These are phyloP conservation scores for Gastrolobium villosum DNA, from an alignment of 306 rosid species.

Conservation along the genomic window DNA sequence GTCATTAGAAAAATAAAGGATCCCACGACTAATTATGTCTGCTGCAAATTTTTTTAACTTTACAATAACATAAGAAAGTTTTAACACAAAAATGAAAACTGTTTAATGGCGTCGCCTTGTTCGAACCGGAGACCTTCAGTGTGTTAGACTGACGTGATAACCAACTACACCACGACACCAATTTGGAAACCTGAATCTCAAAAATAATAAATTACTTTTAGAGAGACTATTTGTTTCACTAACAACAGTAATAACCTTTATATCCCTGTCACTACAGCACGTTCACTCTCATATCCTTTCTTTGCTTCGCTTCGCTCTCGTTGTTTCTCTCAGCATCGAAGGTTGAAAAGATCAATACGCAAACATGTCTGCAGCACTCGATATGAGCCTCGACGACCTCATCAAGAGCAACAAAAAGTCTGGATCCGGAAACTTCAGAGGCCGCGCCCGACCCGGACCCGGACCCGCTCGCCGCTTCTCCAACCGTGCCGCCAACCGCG, in stretches of 20 bases:
- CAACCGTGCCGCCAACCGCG: slow-evolving; percentile 72
- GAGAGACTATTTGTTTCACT: too few species aligned
- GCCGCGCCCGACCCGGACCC: slow-evolving; percentile 71
- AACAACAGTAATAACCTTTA: neutral
- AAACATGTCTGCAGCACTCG: slow-evolving; percentile 75
- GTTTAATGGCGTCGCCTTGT: slow-evolving; percentile 55
- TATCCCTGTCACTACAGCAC: neutral
- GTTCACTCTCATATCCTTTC: slow-evolving; percentile 14
- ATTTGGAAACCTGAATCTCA: too few species aligned
- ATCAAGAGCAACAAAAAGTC: slow-evolving; percentile 87
- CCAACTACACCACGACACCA: slow-evolving; percentile 79
- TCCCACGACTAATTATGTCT: too few species aligned
- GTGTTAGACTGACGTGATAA: slow-evolving; percentile 99
- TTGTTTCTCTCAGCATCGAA: neutral
- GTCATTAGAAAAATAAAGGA: too few species aligned
- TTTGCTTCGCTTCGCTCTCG: neutral
- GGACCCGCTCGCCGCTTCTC: slow-evolving; percentile 89
- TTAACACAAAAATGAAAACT: too few species aligned
- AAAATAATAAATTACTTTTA: too few species aligned
- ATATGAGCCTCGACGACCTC: slow-evolving; percentile 90
- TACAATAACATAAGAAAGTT: too few species aligned
- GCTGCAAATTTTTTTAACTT: too few species aligned
- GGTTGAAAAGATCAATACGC: neutral
- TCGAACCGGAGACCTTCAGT: slow-evolving; percentile 88
- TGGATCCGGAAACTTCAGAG: slow-evolving; percentile 69